Conservation (phyloP, 768 basidiomycete species). For the Xerocomus potaroensis region DNA sequence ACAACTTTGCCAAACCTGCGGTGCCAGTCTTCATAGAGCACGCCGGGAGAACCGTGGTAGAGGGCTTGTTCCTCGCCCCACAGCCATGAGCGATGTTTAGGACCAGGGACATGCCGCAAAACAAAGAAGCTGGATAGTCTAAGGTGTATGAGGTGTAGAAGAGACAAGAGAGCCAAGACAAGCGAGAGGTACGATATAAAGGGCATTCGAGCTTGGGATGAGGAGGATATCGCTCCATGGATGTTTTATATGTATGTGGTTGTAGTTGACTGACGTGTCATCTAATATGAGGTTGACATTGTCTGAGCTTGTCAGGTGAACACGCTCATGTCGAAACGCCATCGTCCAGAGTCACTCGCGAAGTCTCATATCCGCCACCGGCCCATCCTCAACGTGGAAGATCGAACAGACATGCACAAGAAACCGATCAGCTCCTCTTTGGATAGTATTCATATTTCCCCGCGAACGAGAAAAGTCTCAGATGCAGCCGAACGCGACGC, state of each 20-base stretch:
- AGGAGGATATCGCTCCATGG: not conserved
- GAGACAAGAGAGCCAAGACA: constrained; percentile 23
- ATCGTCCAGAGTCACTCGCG: constrained; percentile 24
- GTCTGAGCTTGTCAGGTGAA: constrained; percentile 8
- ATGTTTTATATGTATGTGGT: constrained; percentile 12
- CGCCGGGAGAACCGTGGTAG: constrained; percentile 48
- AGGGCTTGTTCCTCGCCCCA: constrained; percentile 64
- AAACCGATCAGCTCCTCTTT: constrained; percentile 57
- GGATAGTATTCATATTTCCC: constrained; percentile 54
- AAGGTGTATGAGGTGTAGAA: constrained; percentile 34
- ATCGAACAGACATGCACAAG: constrained; percentile 28
- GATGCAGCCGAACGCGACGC: constrained; percentile 41
- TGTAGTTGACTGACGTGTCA: constrained; percentile 16
- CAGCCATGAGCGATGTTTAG: constrained; percentile 42
- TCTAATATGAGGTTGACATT: constrained; percentile 4
- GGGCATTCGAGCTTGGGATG: constrained; percentile 6
- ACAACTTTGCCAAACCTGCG: constrained; percentile 50
- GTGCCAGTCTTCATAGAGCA: constrained; percentile 51
- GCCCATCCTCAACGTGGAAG: constrained; percentile 38
- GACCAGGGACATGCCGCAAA: constrained; percentile 51
- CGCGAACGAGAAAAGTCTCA: constrained; percentile 40
- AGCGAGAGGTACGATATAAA: constrained; percentile 7
- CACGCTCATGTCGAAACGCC: constrained; percentile 21
- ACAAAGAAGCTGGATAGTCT: constrained; percentile 30
- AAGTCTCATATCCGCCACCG: constrained; percentile 29